phyloP scores from a whole-genome alignment of 2,329 filamentous ascomycete genomes.

The Apiospora saccharicola region DNA sequence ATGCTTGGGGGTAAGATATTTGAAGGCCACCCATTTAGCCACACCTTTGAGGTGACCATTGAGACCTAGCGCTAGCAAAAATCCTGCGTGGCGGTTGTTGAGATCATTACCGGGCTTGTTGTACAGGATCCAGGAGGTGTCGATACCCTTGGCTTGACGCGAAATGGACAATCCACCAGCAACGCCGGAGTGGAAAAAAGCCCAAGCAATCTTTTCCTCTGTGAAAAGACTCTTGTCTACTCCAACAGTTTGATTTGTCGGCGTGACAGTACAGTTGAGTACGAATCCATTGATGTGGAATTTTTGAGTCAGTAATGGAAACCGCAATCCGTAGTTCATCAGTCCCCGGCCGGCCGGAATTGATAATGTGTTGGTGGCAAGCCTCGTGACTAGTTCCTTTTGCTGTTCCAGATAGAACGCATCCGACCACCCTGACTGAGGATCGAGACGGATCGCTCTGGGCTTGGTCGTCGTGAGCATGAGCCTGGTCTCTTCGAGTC shows the following conservation, averaged over 20 bases:
- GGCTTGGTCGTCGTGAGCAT: conserved; percentile 87
- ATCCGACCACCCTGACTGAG: conserved; percentile 81
- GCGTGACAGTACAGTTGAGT: conserved; percentile 88
- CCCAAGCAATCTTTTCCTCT: conserved; percentile 97
- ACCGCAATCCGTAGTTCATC: conserved; percentile 85
- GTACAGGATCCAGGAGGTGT: conserved; percentile 98
- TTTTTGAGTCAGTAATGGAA: conserved; percentile 90
- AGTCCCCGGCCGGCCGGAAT: conserved; percentile 88
- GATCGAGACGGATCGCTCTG: conserved; percentile 78
- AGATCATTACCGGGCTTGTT: conserved; percentile 89
- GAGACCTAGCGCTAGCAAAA: conserved; percentile 86
- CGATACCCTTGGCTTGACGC: conserved; percentile 87
- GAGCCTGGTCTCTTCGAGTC: conserved; percentile 83
- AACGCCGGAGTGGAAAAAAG: conserved; percentile 96
- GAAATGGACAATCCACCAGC: conserved; percentile 94
- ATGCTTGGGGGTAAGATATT: conserved; percentile 98
- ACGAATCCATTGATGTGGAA: conserved; percentile 91
- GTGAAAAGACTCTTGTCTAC: conserved; percentile 87
- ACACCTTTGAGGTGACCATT: conserved; percentile 95
- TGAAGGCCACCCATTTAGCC: conserved; percentile 98
- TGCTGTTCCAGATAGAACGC: conserved; percentile 90
- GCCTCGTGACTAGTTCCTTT: conserved; percentile 85
- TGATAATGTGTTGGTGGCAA: conserved; percentile 87
- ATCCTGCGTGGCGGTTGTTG: conserved; percentile 95
- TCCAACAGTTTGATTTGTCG: conserved; percentile 90